Evolutionary conservation across 495 filamentous ascomycete genomes (phyloP).

Genomic region (Paragyromitra xinjiangensis): DNA sequence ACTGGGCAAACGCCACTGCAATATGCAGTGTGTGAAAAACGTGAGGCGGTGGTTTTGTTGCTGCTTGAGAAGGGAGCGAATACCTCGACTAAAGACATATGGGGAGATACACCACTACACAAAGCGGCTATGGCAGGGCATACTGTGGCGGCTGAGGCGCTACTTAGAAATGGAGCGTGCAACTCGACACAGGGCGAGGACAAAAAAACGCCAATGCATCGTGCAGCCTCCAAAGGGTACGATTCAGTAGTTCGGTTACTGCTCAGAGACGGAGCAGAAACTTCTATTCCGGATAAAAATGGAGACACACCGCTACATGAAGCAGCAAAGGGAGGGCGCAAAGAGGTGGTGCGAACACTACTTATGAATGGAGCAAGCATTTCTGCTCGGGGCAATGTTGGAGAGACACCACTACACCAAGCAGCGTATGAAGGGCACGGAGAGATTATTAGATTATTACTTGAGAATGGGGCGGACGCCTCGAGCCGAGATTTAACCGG

Average conservation of each 20-base stretch:
- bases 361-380: neutral
- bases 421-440: neutral
- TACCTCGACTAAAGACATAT: neutral
- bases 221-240: neutral
- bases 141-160: neutral
- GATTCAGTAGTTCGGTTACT: neutral
- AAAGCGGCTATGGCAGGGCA: neutral
- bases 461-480: neutral
- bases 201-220: neutral
- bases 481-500: neutral
- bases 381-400: neutral
- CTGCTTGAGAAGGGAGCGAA: neutral
- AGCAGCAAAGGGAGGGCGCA: neutral
- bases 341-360: neutral
- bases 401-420: neutral
- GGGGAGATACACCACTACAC: neutral
- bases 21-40: too few species aligned
- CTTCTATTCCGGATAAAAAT: neutral
- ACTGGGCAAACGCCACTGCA: neutral
- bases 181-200: neutral
- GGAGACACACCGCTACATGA: neutral
- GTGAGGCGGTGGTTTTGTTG: neutral
- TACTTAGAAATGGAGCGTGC: neutral
- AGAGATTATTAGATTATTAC: neutral
- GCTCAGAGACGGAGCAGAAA: neutral